Percentiles rank a stretch among this genome's conserved stretches.
Evolutionary conservation across 1,139 yeast genomes (phyloP).

Genomic region (Petasospora fabianii): DNA sequence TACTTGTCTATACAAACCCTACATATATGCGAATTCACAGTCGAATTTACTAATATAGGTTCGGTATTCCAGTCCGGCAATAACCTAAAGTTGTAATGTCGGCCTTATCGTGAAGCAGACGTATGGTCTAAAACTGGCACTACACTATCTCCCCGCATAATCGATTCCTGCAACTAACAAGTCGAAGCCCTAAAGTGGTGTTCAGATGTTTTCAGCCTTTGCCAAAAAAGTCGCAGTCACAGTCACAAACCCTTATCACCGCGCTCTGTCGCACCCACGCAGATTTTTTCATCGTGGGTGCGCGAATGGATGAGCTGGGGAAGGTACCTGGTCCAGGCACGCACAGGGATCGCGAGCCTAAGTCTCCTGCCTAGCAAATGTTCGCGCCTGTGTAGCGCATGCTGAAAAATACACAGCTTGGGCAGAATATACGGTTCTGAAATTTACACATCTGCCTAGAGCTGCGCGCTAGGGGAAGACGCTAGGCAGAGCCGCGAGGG

Average conservation of each 20-base stretch:
- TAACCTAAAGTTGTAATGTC: too few relatives aligned
- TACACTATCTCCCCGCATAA: too few relatives aligned
- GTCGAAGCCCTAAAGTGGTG: neutral
- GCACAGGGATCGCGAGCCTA: neutral
- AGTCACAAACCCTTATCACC: too few relatives aligned
- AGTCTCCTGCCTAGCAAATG: conserved; percentile 1
- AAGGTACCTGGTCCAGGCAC: neutral
- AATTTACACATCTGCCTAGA: conserved; percentile 14
- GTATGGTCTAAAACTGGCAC: too few relatives aligned
- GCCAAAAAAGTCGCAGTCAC: neutral
- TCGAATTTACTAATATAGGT: too few relatives aligned
- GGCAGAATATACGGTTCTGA: conserved; percentile 4
- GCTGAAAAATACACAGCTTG: conserved; percentile 12
- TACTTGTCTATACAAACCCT: too few relatives aligned
- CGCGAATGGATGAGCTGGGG: neutral
- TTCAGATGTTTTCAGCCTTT: neutral
- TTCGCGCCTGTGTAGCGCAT: conserved; percentile 3
- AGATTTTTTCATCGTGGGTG: neutral
- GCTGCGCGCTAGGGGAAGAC: neutral
- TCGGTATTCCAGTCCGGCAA: too few relatives aligned
- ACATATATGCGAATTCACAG: too few relatives aligned
- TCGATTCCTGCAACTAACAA: too few relatives aligned
- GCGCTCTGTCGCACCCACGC: neutral
- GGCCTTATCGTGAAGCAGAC: too few relatives aligned
- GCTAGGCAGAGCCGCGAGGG: neutral